Base-by-base conservation (phyloP, 169 alveolate genomes). In the Plasmodium falciparum region DNA sequence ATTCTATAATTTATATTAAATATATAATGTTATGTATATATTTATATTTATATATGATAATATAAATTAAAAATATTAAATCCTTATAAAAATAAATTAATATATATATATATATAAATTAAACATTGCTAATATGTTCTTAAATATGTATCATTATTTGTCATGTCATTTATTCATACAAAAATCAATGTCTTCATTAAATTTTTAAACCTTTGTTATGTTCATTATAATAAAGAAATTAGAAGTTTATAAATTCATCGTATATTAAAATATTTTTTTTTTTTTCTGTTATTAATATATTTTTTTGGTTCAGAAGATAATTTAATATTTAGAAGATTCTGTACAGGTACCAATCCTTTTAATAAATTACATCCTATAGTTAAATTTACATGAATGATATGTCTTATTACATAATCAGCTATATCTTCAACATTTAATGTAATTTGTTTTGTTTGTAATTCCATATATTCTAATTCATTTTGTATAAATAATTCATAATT, bases 301-400 rank as follows among this genome's bases (percentile, higher is more conserved):
- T 54, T 15, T 12, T 29, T 3, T 45, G 0, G 24, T 71, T 71
- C 80, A n/a, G 13, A 6, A 2, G n/a, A 12, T 17, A 22, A 15
- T 47, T 71, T 26, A 71, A 71, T 29, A 22, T n/a, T 43, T 43
- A 71, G 62, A 58, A 73, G 13, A 4, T 73, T 20, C 24, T 58
- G 15, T 13, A 58, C 9, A 7, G 88, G 88, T 5, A 73, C 22
- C 56, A 15, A 58, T 39, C 29, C n/a, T 56, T 73, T 73, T 54
- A 73, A 26, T 39, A 29, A 43, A 58, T 73, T 22, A 8, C 8
- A 58, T 33, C 39, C 45, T 24, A 73, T 12, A 6, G 61, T 73
- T 54, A 73, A 73, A 58, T 73, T 71, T 29, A 73, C 88, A 15
- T 73, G n/a, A 33, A 73, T 20, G 39, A 73, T 73, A 56, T 58